Evolutionary conservation across 1,284 basidiomycete species (phyloP).

Genomic region (Tremellales sp.): DNA sequence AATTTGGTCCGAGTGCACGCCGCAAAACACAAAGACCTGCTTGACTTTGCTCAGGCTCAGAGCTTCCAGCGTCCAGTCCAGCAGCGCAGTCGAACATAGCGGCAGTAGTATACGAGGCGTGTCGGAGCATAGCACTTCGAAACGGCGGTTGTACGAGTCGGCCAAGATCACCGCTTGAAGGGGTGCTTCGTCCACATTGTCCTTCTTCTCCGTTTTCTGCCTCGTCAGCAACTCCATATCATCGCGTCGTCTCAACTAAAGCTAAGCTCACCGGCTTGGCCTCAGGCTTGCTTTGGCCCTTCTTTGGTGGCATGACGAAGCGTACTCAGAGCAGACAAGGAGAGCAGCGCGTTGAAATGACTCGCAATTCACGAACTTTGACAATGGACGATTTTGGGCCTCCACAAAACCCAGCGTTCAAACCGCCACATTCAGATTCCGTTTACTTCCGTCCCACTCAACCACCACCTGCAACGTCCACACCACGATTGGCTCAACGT

Average conservation of each 20-base stretch:
- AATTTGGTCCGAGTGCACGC: slow-evolving; percentile 78
- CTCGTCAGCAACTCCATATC: not conserved
- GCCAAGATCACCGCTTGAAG: slow-evolving; percentile 90
- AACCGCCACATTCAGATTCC: not conserved
- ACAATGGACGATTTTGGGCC: not conserved
- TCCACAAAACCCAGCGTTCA: too few relatives aligned
- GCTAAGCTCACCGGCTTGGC: slow-evolving; percentile 17
- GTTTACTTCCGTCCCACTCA: not conserved
- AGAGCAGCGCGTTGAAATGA: not conserved
- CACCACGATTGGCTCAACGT: not conserved
- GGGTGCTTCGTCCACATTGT: slow-evolving; percentile 63
- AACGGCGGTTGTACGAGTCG: slow-evolving; percentile 90
- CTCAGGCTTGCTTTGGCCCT: slow-evolving; percentile 27
- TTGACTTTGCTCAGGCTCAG: slow-evolving; percentile 87
- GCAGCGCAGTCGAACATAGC: slow-evolving; percentile 84
- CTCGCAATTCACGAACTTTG: not conserved
- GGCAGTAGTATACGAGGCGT: slow-evolving; percentile 85
- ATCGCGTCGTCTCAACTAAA: not conserved
- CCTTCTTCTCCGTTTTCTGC: slow-evolving; percentile 24
- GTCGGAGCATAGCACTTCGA: slow-evolving; percentile 76
- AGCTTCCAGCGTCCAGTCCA: slow-evolving; percentile 95
- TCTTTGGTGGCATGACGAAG: slow-evolving; percentile 40
- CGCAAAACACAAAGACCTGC: slow-evolving; percentile 90
- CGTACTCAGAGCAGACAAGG: not conserved
- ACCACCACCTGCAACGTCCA: not conserved